Percentiles rank a stretch among this genome's conserved stretches.
Evolutionary conservation across 257 asterid genomes (phyloP).

Genomic region (Penstemon eatonii): DNA sequence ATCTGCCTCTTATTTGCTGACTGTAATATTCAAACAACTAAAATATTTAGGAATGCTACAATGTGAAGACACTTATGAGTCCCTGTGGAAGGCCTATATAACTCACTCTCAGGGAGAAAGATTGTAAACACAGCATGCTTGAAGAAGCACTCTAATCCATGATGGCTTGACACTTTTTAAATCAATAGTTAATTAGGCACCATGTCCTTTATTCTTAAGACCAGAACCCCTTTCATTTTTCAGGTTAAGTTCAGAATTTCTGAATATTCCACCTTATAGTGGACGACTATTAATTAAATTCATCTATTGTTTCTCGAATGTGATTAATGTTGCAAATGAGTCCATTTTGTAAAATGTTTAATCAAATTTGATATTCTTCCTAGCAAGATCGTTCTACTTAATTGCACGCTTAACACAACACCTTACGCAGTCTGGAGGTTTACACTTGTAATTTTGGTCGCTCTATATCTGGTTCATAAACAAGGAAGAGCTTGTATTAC

Average conservation of each 20-base stretch:
- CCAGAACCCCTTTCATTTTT: background rate
- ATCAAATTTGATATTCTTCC: no score
- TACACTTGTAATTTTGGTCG: no score
- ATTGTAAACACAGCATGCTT: background rate
- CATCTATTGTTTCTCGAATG: background rate
- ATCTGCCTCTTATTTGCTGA: background rate
- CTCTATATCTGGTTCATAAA: no score
- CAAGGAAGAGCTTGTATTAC: no score
- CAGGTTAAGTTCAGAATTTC: background rate
- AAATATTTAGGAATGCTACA: background rate
- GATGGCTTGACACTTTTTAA: background rate
- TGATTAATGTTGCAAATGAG: no score
- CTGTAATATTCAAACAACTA: no score
- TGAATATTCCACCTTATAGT: background rate
- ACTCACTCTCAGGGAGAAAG: background rate
- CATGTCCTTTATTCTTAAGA: background rate
- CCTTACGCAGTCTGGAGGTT: no score
- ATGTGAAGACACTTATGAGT: background rate
- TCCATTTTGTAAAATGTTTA: no score
- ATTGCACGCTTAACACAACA: no score
- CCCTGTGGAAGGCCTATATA: background rate
- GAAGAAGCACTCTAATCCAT: slow-evolving; percentile 9
- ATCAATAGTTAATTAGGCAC: background rate
- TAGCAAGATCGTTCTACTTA: no score
- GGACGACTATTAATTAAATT: background rate